phyloP scores from a whole-genome alignment of 331 rosid species.

The Malus hybrid region DNA sequence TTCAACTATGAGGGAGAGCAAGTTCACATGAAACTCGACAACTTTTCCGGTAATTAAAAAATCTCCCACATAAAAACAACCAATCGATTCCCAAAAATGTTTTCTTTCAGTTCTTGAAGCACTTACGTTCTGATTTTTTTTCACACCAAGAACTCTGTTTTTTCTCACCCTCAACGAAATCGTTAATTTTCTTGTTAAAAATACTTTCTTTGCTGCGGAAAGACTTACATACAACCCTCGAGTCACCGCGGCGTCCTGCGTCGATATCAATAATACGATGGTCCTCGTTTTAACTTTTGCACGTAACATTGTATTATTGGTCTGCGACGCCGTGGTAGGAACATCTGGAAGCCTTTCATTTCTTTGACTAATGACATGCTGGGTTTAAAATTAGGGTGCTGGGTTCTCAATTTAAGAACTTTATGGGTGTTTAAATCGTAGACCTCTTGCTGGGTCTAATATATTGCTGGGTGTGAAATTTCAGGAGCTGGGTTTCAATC shows the following conservation, averaged over 20 bases:
- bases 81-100: neutral
- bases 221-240: too few relatives aligned
- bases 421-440: neutral
- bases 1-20: slow-evolving; percentile 63
- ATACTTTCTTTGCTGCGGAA: too few relatives aligned
- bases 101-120: neutral
- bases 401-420: neutral
- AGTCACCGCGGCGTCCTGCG: too few relatives aligned
- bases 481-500: slow-evolving; percentile 94
- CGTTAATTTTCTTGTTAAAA: neutral
- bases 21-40: slow-evolving; percentile 72
- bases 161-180: too few relatives aligned
- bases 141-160: too few relatives aligned
- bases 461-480: neutral
- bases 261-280: too few relatives aligned
- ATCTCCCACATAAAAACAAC: neutral
- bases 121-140: neutral
- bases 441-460: neutral
- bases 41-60: slow-evolving; percentile 49
- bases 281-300: too few relatives aligned
- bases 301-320: too few relatives aligned
- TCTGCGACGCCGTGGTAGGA: neutral
- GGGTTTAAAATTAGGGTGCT: neutral
- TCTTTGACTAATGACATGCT: neutral
- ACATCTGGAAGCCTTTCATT: neutral